Evolutionary conservation across 495 filamentous ascomycete genomes (phyloP).

Genomic region (Podospora fimiseda): DNA sequence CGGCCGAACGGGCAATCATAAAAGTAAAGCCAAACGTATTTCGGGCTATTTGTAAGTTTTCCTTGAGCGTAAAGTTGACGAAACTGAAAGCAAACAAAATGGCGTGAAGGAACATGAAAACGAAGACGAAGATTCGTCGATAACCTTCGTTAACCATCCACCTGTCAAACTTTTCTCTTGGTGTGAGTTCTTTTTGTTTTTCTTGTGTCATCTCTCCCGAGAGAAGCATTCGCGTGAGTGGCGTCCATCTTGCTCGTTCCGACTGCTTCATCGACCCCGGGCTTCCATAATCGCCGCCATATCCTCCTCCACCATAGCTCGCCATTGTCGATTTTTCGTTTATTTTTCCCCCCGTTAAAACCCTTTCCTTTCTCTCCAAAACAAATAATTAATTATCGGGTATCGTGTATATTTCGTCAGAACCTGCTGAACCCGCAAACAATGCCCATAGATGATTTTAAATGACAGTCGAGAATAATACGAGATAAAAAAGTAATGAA

Average conservation of each 20-base stretch:
- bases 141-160: slow-evolving; percentile 80
- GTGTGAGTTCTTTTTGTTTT: slow-evolving; percentile 52
- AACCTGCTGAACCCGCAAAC: slow-evolving; percentile 50
- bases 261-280: slow-evolving; percentile 37
- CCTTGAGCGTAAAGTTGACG: slow-evolving; percentile 68
- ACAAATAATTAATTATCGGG: slow-evolving; percentile 13
- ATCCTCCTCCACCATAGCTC: slow-evolving; percentile 32
- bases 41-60: slow-evolving; percentile 56
- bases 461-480: slow-evolving; percentile 27
- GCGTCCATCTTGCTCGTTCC: slow-evolving; percentile 63
- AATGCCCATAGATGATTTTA: slow-evolving; percentile 16
- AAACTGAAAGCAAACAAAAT: slow-evolving; percentile 69
- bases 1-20: slow-evolving; percentile 63
- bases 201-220: slow-evolving; percentile 65
- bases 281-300: slow-evolving; percentile 23
- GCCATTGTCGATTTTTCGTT: slow-evolving; percentile 30
- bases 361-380: slow-evolving; percentile 9
- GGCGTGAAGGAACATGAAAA: slow-evolving; percentile 60
- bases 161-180: slow-evolving; percentile 44
- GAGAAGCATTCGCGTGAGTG: slow-evolving; percentile 60
- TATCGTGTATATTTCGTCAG: slow-evolving; percentile 35
- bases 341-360: slow-evolving; percentile 4
- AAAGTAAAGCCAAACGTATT: slow-evolving; percentile 63
- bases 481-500: slow-evolving; percentile 28
- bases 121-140: slow-evolving; percentile 65